phyloP scores from a whole-genome alignment of 2,329 filamentous ascomycete species.

The Blastomyces gilchristii region DNA sequence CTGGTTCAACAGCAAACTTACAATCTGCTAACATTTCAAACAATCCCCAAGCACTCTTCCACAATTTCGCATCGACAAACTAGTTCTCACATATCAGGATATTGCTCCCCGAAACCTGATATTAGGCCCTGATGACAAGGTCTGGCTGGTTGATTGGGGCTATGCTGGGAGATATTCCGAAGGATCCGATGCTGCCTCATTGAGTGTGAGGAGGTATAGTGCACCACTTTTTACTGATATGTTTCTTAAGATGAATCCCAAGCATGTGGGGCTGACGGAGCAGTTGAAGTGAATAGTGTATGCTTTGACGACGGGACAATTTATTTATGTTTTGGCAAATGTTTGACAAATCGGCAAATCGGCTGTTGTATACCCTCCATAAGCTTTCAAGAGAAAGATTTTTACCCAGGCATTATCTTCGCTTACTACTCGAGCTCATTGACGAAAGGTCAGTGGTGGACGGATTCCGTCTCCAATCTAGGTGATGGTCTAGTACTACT shows the following conservation, averaged over 20 bases:
- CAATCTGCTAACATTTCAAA: slow-evolving; percentile 15
- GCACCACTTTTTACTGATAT: slow-evolving; percentile 15
- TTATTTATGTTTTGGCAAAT: too few relatives aligned
- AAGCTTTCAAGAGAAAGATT: too few relatives aligned
- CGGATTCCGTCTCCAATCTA: too few relatives aligned
- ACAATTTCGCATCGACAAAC: slow-evolving; percentile 14
- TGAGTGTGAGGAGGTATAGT: slow-evolving; percentile 14
- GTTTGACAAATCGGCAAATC: too few relatives aligned
- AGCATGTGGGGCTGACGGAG: slow-evolving; percentile 8
- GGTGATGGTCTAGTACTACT: too few relatives aligned
- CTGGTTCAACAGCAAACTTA: slow-evolving; percentile 16
- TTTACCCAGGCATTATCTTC: too few relatives aligned
- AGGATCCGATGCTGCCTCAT: slow-evolving; percentile 15
- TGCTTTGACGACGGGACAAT: slow-evolving; percentile 8
- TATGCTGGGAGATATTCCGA: slow-evolving; percentile 17
- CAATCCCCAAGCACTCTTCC: slow-evolving; percentile 13
- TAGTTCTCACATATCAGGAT: slow-evolving; percentile 14
- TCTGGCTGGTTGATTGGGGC: slow-evolving; percentile 17
- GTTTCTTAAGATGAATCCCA: slow-evolving; percentile 14
- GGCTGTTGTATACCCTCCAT: too few relatives aligned
- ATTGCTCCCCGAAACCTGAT: slow-evolving; percentile 15
- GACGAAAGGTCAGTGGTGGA: too few relatives aligned
- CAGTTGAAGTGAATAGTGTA: slow-evolving; percentile 11
- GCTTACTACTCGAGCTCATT: too few relatives aligned
- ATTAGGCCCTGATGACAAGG: slow-evolving; percentile 11